Evolutionary conservation across 2,329 filamentous ascomycete species (phyloP).

Genomic region (Fonsecaea nubica): DNA sequence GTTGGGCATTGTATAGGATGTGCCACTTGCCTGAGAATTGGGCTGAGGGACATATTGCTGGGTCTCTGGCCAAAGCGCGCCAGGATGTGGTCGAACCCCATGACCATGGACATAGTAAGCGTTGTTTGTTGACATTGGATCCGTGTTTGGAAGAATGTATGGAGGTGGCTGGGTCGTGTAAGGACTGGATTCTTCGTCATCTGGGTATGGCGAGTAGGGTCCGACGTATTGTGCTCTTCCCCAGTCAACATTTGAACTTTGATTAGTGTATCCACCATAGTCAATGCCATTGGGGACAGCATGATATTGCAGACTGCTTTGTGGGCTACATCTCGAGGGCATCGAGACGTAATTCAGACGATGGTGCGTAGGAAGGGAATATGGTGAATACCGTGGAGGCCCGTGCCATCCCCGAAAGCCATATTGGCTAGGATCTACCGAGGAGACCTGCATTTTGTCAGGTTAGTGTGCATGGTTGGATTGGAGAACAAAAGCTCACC

Average conservation of each 20-base stretch:
- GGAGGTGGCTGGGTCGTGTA: slow-evolving; percentile 46
- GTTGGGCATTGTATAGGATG: slow-evolving; percentile 21
- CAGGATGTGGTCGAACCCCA: slow-evolving; percentile 28
- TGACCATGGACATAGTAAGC: slow-evolving; percentile 29
- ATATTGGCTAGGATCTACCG: slow-evolving; percentile 24
- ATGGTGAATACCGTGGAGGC: slow-evolving; percentile 34
- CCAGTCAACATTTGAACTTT: slow-evolving; percentile 30
- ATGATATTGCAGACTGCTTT: slow-evolving; percentile 25
- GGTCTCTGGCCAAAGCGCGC: slow-evolving; percentile 30
- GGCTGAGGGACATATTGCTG: slow-evolving; percentile 28
- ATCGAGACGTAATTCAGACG: slow-evolving; percentile 29
- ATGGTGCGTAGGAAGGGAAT: slow-evolving; percentile 28
- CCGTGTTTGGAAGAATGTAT: slow-evolving; percentile 47
- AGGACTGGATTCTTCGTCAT: slow-evolving; percentile 44
- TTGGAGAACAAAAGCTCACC: slow-evolving; percentile 55
- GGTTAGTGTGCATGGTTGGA: slow-evolving; percentile 7
- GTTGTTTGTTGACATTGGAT: slow-evolving; percentile 39
- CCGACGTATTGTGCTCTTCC: slow-evolving; percentile 30
- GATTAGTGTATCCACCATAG: slow-evolving; percentile 26
- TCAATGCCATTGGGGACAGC: slow-evolving; percentile 24
- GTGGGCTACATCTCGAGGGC: slow-evolving; percentile 29
- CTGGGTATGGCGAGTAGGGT: slow-evolving; percentile 42
- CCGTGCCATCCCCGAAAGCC: slow-evolving; percentile 21
- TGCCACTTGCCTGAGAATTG: slow-evolving; percentile 15
- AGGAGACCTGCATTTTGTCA: slow-evolving; percentile 26